Conservation (phyloP, 2,329 filamentous ascomycete genomes). For the Paraconiothyrium brasiliense region DNA sequence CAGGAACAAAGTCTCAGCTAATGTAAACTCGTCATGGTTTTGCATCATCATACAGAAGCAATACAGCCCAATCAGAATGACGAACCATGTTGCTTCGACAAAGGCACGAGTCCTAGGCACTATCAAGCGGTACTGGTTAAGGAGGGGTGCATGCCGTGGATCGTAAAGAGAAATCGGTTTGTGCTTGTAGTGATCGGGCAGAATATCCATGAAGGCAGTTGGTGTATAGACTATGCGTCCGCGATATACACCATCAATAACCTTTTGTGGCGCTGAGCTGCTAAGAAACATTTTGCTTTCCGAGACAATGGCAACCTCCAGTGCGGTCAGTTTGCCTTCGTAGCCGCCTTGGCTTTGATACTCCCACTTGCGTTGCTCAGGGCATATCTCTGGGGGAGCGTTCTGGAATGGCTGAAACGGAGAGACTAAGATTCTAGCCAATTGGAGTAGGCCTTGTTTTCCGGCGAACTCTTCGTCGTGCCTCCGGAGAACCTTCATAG, state of each 20-base stretch:
- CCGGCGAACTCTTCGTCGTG: slow-evolving; percentile 82
- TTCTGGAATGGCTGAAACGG: slow-evolving; percentile 89
- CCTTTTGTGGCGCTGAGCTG: slow-evolving; percentile 80
- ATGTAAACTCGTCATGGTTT: slow-evolving; percentile 65
- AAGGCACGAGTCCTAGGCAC: slow-evolving; percentile 81
- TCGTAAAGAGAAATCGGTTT: slow-evolving; percentile 84
- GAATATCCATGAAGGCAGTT: slow-evolving; percentile 81
- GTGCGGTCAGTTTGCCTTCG: slow-evolving; percentile 73
- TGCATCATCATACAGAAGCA: slow-evolving; percentile 76
- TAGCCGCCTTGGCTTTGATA: slow-evolving; percentile 58
- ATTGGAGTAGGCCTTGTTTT: slow-evolving; percentile 73
- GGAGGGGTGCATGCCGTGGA: slow-evolving; percentile 75
- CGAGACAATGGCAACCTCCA: slow-evolving; percentile 84
- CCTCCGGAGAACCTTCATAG: slow-evolving; percentile 77
- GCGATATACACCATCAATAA: slow-evolving; percentile 83
- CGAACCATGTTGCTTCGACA: slow-evolving; percentile 78
- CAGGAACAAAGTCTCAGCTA: slow-evolving; percentile 72
- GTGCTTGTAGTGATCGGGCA: slow-evolving; percentile 86
- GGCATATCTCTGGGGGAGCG: slow-evolving; percentile 72
- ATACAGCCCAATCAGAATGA: slow-evolving; percentile 74
- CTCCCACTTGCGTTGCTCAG: slow-evolving; percentile 61
- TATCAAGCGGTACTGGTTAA: slow-evolving; percentile 87
- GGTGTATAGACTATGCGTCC: slow-evolving; percentile 85
- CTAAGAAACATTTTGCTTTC: slow-evolving; percentile 82
- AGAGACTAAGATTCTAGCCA: slow-evolving; percentile 82